Conservation (phyloP, 1,284 basidiomycete genomes). For the Leccinum ponderosum region DNA sequence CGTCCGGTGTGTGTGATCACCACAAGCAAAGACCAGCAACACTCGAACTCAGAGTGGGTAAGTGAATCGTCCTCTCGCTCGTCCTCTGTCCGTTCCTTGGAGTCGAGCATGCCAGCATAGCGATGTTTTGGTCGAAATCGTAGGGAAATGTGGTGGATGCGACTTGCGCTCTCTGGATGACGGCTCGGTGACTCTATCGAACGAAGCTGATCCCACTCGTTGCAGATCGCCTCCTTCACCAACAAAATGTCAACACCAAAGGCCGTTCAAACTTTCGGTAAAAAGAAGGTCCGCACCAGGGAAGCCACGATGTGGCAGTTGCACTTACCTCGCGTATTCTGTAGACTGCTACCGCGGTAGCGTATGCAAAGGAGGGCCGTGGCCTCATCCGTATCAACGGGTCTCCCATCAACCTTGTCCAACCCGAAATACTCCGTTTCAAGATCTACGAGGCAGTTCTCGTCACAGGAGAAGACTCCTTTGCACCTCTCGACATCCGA, state of each 20-base stretch:
- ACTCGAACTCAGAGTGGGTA: constrained; percentile 40
- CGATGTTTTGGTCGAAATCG: constrained; percentile 12
- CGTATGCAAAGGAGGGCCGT: constrained; percentile 95
- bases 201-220: constrained; percentile 19
- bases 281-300: constrained; percentile 85
- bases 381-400: constrained; percentile 98
- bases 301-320: constrained; percentile 1
- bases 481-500: constrained; percentile 90
- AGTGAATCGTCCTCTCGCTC: constrained; percentile 29
- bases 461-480: constrained; percentile 85
- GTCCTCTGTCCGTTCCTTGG: constrained; percentile 2
- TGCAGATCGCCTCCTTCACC: constrained; percentile 21
- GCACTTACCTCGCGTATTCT: constrained; percentile 8
- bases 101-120: neutral
- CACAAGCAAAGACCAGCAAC: constrained; percentile 26
- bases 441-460: constrained; percentile 98
- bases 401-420: constrained; percentile 92
- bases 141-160: constrained; percentile 41
- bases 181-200: constrained; percentile 5
- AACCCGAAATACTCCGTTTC: constrained; percentile 94
- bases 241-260: constrained; percentile 73
- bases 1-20: neutral
- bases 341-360: constrained; percentile 95
- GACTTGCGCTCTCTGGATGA: constrained; percentile 37
- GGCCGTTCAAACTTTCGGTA: constrained; percentile 97